Base-by-base conservation (phyloP, 2,329 filamentous ascomycete genomes). In the Graphilbum ipis-grandicollis region DNA sequence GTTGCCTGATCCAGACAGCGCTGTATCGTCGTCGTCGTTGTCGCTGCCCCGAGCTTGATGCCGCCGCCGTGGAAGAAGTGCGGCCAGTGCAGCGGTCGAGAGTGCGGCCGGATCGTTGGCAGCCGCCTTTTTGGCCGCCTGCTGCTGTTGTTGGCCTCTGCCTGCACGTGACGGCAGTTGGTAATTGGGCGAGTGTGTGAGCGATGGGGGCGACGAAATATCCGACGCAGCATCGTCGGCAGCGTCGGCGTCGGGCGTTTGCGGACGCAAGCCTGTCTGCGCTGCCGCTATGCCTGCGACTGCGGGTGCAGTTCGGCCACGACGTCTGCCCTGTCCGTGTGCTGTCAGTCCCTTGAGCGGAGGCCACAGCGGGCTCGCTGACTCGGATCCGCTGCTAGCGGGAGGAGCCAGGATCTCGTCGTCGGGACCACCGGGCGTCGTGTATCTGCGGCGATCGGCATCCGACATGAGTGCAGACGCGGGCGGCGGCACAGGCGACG, bases 171-270 rank as follows among this genome's bases (percentile, higher is more conserved):
- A 2, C 2, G 21, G 30, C 10, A 35, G 34, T 26, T 46, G 51
- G 41, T 59, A 64, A 46, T 77, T 76, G 23, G 74, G 74, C 1
- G 74, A 79, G 47, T 78, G 72, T 4, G 73, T 79, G 4, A 79
- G 57, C 0, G 74, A 77, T 1, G 74, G 74, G 0, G 72, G 74
- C 3, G 72, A 77, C 2, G 74, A 77, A 10, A 71, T 55, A 33
- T 71, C 63, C 1, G 68, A 72, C n/a, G 57, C 44, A 42, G 60
- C 53, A 32, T 59, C 59, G 19, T 60, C 53, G 32, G 59, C 59
- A 10, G 21, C 21, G 21, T 23, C 10, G 21, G 5, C 10, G 5
- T 5, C 21, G 5, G 21, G 21, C 21, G 21, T 10, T 10, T 5
- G 21, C 21, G 6, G 21, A 10, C 21, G 21, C 21, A 10, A 23